These are phyloP conservation scores for Corylus avellana DNA, from an alignment of 306 rosid species.

Conservation along the genomic window DNA sequence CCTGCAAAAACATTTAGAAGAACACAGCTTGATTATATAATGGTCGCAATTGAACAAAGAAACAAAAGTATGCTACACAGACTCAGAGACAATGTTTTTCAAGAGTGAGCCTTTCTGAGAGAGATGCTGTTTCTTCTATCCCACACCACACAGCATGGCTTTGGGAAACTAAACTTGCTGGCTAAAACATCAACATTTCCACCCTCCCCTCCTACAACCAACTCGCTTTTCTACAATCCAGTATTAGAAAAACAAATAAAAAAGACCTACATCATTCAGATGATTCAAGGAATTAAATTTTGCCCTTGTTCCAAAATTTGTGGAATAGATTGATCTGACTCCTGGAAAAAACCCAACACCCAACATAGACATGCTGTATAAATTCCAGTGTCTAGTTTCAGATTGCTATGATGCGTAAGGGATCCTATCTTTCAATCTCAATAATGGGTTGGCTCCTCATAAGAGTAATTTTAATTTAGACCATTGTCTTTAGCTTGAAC, in stretches of 20 bases:
- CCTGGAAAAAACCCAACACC: neutral
- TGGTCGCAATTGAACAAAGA: neutral
- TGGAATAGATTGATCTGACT: neutral
- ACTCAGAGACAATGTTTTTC: neutral
- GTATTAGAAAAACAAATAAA: neutral
- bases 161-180: neutral
- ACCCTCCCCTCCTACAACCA: neutral
- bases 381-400: neutral
- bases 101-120: neutral
- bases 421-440: neutral
- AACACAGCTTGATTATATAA: conserved; percentile 1
- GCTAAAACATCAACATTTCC: neutral
- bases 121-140: neutral
- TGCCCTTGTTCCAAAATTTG: neutral
- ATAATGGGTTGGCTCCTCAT: neutral
- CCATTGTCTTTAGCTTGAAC: neutral
- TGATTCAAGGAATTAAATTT: neutral
- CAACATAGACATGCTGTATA: neutral
- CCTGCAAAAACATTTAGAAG: conserved; percentile 44
- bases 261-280: conserved; percentile 10
- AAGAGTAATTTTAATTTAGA: neutral
- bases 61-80: neutral
- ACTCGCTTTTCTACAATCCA: neutral
- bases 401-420: neutral
- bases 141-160: neutral